A percentile compares a stretch with the other conserved stretches of the same genome.
These are phyloP conservation scores for Hordeum pubiflorum DNA, from an alignment of 202 grass and related monocot species.

Conservation along the genomic window DNA sequence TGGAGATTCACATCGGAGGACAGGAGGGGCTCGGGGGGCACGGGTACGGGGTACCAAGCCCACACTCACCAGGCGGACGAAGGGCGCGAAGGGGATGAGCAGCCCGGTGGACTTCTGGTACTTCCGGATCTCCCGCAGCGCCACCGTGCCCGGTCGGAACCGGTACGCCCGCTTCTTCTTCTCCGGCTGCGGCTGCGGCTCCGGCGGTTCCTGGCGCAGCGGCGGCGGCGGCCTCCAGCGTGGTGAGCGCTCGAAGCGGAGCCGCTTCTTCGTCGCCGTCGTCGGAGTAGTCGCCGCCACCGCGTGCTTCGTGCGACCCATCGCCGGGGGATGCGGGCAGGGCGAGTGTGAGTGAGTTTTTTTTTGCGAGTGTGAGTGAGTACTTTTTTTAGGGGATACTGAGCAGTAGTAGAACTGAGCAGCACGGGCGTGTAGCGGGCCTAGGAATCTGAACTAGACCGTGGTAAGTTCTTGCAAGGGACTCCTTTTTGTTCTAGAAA, in stretches of 20 bases:
- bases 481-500: too few relatives aligned
- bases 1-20: neutral
- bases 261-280: conserved; percentile 17
- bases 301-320: conserved; percentile 70
- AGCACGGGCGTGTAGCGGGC: too few relatives aligned
- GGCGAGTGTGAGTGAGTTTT: conserved; percentile 29
- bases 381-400: too few relatives aligned
- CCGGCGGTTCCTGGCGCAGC: neutral
- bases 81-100: conserved; percentile 52
- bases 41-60: too few relatives aligned
- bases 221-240: neutral
- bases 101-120: conserved; percentile 38
- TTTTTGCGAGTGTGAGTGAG: conserved; percentile 37
- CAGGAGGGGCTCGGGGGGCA: neutral
- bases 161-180: neutral
- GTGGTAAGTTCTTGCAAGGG: too few relatives aligned
- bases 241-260: conserved; percentile 17
- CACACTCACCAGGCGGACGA: conserved; percentile 48
- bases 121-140: conserved; percentile 58
- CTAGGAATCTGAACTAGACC: too few relatives aligned
- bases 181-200: neutral
- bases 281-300: neutral
- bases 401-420: too few relatives aligned
- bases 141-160: conserved; percentile 51
- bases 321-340: neutral